These are phyloP conservation scores for Dalechampia spathulata DNA, from an alignment of 441 rosid genomes.

Conservation along the genomic window DNA sequence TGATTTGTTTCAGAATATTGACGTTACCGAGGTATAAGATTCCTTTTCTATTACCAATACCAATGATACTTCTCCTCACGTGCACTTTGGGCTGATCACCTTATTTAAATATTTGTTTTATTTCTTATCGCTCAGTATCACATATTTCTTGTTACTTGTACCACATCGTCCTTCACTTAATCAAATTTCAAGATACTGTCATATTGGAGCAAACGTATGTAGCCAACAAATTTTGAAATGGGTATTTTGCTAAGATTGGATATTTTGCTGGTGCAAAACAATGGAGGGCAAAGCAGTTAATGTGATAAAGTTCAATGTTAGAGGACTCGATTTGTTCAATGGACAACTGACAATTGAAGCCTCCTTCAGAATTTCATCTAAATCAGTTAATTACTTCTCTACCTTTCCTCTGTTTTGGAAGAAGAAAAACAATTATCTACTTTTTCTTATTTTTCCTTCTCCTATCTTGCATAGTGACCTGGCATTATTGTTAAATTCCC, in stretches of 20 bases:
- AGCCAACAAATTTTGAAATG: neutral
- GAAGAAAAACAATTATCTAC: too few relatives aligned
- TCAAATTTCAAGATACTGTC: too few relatives aligned
- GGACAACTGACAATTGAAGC: conserved; percentile 73
- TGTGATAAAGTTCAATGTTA: conserved; percentile 69
- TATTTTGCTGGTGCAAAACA: conserved; percentile 27
- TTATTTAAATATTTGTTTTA: too few relatives aligned
- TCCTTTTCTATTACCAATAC: neutral
- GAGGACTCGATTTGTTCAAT: conserved; percentile 56
- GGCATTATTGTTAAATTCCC: too few relatives aligned
- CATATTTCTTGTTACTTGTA: too few relatives aligned
- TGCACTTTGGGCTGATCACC: too few relatives aligned
- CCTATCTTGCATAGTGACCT: too few relatives aligned
- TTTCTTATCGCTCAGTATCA: too few relatives aligned
- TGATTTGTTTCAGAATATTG: conserved; percentile 62
- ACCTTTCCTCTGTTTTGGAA: conserved; percentile 1
- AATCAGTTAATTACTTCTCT: conserved; percentile 37
- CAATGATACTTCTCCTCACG: too few relatives aligned
- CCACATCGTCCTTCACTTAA: too few relatives aligned
- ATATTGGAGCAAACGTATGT: too few relatives aligned
- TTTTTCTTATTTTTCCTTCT: neutral
- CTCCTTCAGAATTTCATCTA: conserved; percentile 58
- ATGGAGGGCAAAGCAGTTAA: conserved; percentile 86
- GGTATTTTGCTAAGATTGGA: conserved; percentile 8
- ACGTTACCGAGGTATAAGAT: conserved; percentile 51